These are phyloP conservation scores for Myxozyma mucilagina DNA, from an alignment of 805 yeast species.

Conservation along the genomic window DNA sequence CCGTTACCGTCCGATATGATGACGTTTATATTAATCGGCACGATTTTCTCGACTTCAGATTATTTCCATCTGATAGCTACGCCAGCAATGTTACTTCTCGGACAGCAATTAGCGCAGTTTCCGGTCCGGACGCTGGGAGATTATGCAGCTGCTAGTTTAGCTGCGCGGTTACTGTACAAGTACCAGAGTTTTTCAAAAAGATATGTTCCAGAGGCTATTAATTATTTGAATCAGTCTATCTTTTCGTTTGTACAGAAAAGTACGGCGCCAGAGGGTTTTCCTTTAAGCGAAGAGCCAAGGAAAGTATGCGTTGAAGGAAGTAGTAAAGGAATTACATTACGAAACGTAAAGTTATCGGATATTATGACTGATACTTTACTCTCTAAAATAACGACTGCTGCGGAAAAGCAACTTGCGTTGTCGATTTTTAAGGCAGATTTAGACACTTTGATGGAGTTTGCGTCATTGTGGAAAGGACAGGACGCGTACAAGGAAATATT, in stretches of 20 bases:
- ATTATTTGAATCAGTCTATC: constrained; percentile 36
- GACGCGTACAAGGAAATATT: constrained; percentile 38
- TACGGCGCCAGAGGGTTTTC: constrained; percentile 17
- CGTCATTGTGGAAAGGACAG: constrained; percentile 38
- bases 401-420: constrained; percentile 22
- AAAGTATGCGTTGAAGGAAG: constrained; percentile 8
- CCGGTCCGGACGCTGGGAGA: constrained; percentile 45
- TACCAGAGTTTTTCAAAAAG: constrained; percentile 83
- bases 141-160: constrained; percentile 60
- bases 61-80: constrained; percentile 90
- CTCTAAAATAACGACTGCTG: constrained; percentile 7
- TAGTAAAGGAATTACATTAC: not conserved
- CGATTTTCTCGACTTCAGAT: constrained; percentile 89
- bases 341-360: constrained; percentile 20
- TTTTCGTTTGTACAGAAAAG: constrained; percentile 40
- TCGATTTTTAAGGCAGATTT: constrained; percentile 22
- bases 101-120: constrained; percentile 63
- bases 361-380: constrained; percentile 19
- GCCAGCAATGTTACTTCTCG: constrained; percentile 72
- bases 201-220: constrained; percentile 70
- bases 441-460: constrained; percentile 24
- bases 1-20: constrained; percentile 52
- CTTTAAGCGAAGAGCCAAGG: constrained; percentile 4
- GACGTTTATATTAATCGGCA: constrained; percentile 70
- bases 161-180: constrained; percentile 63